Base-by-base conservation (phyloP, 768 basidiomycete genomes). In the Psilocybe subaeruginosa region DNA sequence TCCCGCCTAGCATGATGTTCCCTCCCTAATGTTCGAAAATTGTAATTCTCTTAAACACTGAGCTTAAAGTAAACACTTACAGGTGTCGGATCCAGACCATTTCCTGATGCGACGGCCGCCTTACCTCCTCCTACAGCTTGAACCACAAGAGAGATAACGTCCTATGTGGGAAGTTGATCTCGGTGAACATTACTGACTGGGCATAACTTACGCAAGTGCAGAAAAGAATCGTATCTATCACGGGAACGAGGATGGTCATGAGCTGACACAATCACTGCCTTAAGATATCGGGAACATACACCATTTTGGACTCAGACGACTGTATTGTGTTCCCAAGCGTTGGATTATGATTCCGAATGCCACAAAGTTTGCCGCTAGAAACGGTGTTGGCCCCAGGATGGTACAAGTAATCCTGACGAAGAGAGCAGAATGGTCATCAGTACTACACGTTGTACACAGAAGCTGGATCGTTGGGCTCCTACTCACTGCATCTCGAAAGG, bases 1-100 rank as follows among this genome's bases (percentile, higher is more conserved):
- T 89, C 54, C 88, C 89, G 1, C 73, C 85, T 8, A 88, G 76
- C 86, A 89, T 88, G 66, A 87, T 77, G 53, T 81, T 60, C 3
- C 70, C 73, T 16, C 76, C 76, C 72, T 74, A 23, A 35, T 54
- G 8, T 35, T 52, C 41, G 23, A 29, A 14, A 23, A 23, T 23
- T 23, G 23, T 23, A 23, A 23, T 0, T 23, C 23, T 23, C 23
- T 23, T 23, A 23, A 23, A 23, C 23, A 23, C 23, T 23, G 23
- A 23, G 23, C 23, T 23, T 3, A 47, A 61, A 7, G 23, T 23
- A 39, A 56, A 17, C n/a, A 33, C 58, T 57, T 17, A 67, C 66
- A 3, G 63, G 63, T n/a, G 57, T 60, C 30, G 59, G 66, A 59
- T 55, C 69, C 16, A 62, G 16, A 9, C 55, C 56, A 33, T 61